Conservation (phyloP, 2,329 filamentous ascomycete genomes). For the Pestalotiopsis sp. region DNA sequence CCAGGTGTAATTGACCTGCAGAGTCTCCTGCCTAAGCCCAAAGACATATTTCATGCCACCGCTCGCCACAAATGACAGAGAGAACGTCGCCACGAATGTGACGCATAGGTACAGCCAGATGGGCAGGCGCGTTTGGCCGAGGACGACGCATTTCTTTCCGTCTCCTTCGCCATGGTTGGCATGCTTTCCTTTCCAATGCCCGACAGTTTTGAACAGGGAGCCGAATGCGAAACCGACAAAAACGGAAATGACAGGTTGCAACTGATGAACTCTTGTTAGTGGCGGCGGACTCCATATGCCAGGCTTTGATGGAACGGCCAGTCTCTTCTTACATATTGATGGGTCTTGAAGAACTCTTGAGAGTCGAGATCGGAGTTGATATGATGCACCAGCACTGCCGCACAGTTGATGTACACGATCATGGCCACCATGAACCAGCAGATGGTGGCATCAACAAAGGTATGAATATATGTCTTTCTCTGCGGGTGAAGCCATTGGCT, state of each 20-base stretch:
- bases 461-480: background rate
- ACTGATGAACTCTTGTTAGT: background rate
- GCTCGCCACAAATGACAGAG: background rate
- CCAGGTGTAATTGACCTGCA: background rate
- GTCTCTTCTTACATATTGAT: background rate
- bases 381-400: background rate
- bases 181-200: background rate
- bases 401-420: background rate
- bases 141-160: background rate
- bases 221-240: background rate
- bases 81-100: background rate
- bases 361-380: background rate
- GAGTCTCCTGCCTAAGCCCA: background rate
- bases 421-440: conserved; percentile 1
- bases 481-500: background rate
- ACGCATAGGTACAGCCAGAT: background rate
- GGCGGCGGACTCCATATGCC: background rate
- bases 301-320: background rate
- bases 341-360: background rate
- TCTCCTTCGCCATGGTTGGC: background rate
- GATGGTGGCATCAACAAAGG: conserved; percentile 2
- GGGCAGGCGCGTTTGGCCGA: background rate
- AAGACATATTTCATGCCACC: background rate
- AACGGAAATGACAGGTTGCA: background rate
- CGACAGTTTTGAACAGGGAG: background rate